Conservation (phyloP, 345 rosid species). For the Sisymbrium irio region DNA sequence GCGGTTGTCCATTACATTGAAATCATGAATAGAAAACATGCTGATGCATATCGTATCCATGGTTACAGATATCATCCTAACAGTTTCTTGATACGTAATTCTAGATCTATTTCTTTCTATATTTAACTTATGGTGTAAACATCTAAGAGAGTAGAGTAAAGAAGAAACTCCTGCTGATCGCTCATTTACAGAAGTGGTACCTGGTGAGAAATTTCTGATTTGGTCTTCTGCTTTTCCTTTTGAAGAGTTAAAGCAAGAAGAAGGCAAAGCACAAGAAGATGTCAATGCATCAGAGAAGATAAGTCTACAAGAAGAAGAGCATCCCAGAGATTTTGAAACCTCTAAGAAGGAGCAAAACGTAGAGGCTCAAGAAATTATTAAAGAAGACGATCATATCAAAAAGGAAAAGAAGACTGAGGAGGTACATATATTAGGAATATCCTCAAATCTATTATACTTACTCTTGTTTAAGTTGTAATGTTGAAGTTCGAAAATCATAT, state of each 20-base stretch:
- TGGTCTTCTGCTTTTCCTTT: background rate
- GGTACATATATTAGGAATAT: too few relatives aligned
- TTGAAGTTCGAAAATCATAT: too few relatives aligned
- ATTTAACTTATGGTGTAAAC: too few relatives aligned
- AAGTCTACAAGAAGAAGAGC: constrained; percentile 7
- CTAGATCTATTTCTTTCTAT: too few relatives aligned
- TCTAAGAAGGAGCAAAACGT: constrained; percentile 7
- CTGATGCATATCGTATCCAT: too few relatives aligned
- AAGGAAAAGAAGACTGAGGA: constrained; percentile 19
- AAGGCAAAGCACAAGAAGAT: constrained; percentile 12
- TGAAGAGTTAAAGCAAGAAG: constrained; percentile 27
- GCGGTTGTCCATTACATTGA: too few relatives aligned
- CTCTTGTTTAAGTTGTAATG: too few relatives aligned
- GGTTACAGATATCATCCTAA: too few relatives aligned
- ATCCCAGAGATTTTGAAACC: background rate
- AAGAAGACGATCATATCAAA: constrained; percentile 15
- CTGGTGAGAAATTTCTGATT: constrained; percentile 19
- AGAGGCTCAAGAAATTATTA: constrained; percentile 24
- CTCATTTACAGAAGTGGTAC: constrained; percentile 28
- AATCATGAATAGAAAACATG: too few relatives aligned
- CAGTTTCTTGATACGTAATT: too few relatives aligned
- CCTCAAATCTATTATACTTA: too few relatives aligned
- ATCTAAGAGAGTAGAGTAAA: constrained; percentile 29
- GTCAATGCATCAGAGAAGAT: background rate
- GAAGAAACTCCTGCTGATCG: constrained; percentile 21